Evolutionary conservation across 1,284 basidiomycete species (phyloP).

Genomic region (Irpex sp.): DNA sequence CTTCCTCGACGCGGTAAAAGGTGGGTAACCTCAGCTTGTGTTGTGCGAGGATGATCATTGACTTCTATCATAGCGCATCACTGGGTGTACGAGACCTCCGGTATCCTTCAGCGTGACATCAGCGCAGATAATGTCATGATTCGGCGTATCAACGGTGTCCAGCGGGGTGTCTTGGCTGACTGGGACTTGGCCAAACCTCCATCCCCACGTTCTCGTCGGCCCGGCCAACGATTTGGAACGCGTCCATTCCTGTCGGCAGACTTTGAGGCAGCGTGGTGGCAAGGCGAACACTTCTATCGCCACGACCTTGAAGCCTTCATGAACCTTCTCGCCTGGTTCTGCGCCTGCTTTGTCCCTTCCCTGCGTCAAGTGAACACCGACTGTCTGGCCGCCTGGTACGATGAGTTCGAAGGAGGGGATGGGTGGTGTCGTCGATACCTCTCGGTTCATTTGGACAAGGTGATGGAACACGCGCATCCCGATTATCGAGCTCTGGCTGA

Average conservation of each 20-base stretch:
- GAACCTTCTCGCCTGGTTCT: slow-evolving; percentile 7
- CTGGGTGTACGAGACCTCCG: neutral
- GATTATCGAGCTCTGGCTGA: neutral
- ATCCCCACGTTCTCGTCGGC: neutral
- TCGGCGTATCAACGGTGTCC: neutral
- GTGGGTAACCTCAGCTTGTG: neutral
- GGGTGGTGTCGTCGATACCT: neutral
- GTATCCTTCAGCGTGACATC: slow-evolving; percentile 1
- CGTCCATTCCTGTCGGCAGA: slow-evolving; percentile 5
- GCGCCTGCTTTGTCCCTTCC: slow-evolving; percentile 4
- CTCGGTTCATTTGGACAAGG: neutral
- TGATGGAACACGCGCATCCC: neutral
- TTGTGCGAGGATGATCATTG: neutral
- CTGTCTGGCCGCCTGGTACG: neutral
- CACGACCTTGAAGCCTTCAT: slow-evolving; percentile 9
- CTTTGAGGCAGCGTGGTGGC: slow-evolving; percentile 5
- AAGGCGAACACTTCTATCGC: slow-evolving; percentile 8
- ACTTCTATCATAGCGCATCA: neutral
- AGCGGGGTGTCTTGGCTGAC: slow-evolving; percentile 2
- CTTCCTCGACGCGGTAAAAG: slow-evolving; percentile 3
- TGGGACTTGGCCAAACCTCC: slow-evolving; percentile 2
- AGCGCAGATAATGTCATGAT: slow-evolving; percentile 5
- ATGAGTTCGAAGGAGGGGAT: neutral
- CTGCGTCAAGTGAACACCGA: neutral
- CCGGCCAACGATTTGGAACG: neutral